These are phyloP conservation scores for Abortiporus biennis DNA, from an alignment of 1,284 basidiomycete species.

Conservation along the genomic window DNA sequence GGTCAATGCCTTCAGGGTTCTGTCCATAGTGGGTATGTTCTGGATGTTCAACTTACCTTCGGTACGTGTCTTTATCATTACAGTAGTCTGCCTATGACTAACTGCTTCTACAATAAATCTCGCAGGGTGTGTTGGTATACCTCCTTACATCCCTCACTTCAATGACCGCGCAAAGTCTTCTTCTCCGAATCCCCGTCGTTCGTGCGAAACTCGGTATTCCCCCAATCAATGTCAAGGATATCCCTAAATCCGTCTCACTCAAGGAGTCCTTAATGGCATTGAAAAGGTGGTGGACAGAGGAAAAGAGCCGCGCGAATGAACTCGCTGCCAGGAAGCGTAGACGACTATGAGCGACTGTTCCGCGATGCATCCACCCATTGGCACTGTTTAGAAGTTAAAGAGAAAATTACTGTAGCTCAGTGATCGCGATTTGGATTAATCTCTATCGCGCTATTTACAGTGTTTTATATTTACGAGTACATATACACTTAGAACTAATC, in stretches of 20 bases:
- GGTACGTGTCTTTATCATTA: constrained; percentile 30
- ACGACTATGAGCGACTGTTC: no score
- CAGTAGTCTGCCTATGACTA: constrained; percentile 11
- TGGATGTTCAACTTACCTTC: constrained; percentile 58
- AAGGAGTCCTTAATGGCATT: constrained; percentile 23
- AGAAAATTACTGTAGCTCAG: no score
- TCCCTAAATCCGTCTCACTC: constrained; percentile 20
- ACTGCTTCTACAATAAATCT: not conserved
- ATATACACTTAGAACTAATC: no score
- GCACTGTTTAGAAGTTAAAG: no score
- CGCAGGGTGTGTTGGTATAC: constrained; percentile 59
- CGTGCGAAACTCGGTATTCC: constrained; percentile 45
- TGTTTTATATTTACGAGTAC: no score
- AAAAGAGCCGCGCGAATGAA: constrained; percentile 19
- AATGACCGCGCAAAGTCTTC: constrained; percentile 39
- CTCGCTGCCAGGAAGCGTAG: no score
- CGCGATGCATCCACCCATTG: no score
- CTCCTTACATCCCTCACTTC: constrained; percentile 42
- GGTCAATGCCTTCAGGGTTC: constrained; percentile 66
- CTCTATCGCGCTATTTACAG: no score
- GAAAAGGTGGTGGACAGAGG: constrained; percentile 23
- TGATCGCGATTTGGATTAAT: no score
- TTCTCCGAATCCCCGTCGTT: constrained; percentile 41
- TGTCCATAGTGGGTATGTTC: constrained; percentile 53
- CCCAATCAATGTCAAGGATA: constrained; percentile 24